Evolutionary conservation across 306 rosid genomes (phyloP).

Genomic region (Abrus pulchellus): DNA sequence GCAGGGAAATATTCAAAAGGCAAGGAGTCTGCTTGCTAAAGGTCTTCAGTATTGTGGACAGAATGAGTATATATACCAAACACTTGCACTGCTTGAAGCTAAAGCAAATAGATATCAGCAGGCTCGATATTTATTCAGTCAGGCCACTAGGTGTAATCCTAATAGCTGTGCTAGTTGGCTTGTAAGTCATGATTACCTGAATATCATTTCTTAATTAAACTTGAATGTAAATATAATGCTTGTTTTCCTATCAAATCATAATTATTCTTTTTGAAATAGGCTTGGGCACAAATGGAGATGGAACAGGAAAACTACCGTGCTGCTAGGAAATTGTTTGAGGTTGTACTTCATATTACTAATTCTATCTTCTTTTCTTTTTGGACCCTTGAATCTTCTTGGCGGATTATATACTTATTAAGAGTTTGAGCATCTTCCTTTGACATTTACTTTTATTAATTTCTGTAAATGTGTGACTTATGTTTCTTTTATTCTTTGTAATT

Average conservation of each 20-base stretch:
- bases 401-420: conserved; percentile 11
- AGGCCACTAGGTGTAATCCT: conserved; percentile 91
- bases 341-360: conserved; percentile 42
- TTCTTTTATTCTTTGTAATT: conserved; percentile 36
- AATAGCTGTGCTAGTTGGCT: conserved; percentile 99
- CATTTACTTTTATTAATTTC: conserved; percentile 18
- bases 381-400: conserved; percentile 10
- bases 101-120: conserved; percentile 80
- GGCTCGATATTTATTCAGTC: conserved; percentile 86
- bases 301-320: conserved; percentile 75
- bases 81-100: conserved; percentile 92
- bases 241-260: conserved; percentile 22
- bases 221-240: neutral
- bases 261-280: conserved; percentile 57
- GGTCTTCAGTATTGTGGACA: conserved; percentile 85
- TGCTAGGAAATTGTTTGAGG: conserved; percentile 92
- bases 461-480: conserved; percentile 20
- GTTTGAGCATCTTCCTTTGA: neutral
- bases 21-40: conserved; percentile 81
- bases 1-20: conserved; percentile 87
- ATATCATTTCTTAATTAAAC: conserved; percentile 36
- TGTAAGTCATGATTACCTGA: conserved; percentile 65
- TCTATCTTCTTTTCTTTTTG: neutral
- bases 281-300: conserved; percentile 97
- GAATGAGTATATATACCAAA: conserved; percentile 92